These are phyloP conservation scores for Rhodomyrtus psidioides DNA, from an alignment of 441 rosid genomes.

Conservation along the genomic window DNA sequence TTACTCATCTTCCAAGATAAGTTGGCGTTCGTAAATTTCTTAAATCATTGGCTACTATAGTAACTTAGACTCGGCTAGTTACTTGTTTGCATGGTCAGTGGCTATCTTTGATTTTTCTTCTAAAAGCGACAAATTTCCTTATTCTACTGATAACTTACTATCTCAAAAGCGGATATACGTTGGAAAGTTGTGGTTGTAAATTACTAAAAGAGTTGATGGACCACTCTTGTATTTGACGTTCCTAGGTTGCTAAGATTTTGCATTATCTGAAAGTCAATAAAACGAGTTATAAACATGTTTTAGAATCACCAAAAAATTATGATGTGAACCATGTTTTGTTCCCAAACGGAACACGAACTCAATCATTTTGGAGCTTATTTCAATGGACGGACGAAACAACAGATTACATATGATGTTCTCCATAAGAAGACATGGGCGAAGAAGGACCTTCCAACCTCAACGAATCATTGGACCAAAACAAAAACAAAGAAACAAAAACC, in stretches of 20 bases:
- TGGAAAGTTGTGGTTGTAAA: background rate
- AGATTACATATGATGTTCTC: background rate
- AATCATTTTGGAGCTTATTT: background rate
- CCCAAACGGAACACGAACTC: background rate
- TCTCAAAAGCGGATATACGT: background rate
- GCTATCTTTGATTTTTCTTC: too few relatives aligned
- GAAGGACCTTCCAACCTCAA: background rate
- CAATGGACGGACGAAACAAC: background rate
- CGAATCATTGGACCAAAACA: background rate
- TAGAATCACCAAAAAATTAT: background rate
- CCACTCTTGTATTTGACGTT: background rate
- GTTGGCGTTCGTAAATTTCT: too few relatives aligned
- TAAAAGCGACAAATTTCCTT: background rate
- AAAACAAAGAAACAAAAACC: background rate
- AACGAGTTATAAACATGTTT: background rate
- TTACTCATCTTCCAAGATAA: too few relatives aligned
- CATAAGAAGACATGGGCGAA: background rate
- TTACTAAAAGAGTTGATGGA: background rate
- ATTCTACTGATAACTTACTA: background rate
- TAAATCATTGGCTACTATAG: too few relatives aligned
- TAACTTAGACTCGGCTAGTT: too few relatives aligned
- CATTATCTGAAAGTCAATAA: background rate
- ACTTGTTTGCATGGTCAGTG: too few relatives aligned
- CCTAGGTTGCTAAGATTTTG: background rate
- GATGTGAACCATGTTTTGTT: too few relatives aligned